Base-by-base conservation (phyloP, 768 basidiomycete species). In the Xerocomellus chrysenteron region DNA sequence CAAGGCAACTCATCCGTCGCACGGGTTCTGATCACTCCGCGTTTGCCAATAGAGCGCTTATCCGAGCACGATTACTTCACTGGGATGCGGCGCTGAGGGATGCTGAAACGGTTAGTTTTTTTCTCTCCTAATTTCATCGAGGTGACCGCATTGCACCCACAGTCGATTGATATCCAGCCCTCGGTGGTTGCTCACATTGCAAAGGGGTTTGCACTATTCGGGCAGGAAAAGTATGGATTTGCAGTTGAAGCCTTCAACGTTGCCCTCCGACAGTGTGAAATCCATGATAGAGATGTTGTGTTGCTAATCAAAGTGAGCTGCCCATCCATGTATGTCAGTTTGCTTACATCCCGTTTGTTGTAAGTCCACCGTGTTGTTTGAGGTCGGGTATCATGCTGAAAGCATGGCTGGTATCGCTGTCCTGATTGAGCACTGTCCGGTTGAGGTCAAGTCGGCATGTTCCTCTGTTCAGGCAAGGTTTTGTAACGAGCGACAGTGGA, bases 111-210 rank as follows among this genome's bases (percentile, higher is more conserved):
- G 58, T 59, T 9, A 26, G 56, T 42, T 42, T 47, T 6, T 17
- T 45, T 37, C 26, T 19, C 11, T 47, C 26, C 11, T 21, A n/a
- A 37, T 24, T 11, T 6, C 16, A n/a, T n/a, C 32, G 40, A 19
- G 1, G 35, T 47, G 37, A 47, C 7, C 14, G 1, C 16, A 9
- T 37, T 8, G 12, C 10, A 33, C n/a, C 39, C 17, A 24, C 12
- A 58, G 57, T 58, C 57, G 8, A 57, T 57, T 13, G 55, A 46
- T 16, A 57, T 58, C 17, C 55, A 58, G 14, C 49, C 57, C 2
- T 58, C 57, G 8, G 57, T 58, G 12, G n/a, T 42, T 24, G 55
- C 48, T 50, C 44, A 57, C 2, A 39, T 58, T 7, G 55, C 57
- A 8, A 57, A 50, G 16, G 57, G 57, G 2, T 47, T 58, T 41